These are phyloP conservation scores for Ceratocystis huliohia DNA, from an alignment of 2,329 filamentous ascomycete genomes.

Conservation along the genomic window DNA sequence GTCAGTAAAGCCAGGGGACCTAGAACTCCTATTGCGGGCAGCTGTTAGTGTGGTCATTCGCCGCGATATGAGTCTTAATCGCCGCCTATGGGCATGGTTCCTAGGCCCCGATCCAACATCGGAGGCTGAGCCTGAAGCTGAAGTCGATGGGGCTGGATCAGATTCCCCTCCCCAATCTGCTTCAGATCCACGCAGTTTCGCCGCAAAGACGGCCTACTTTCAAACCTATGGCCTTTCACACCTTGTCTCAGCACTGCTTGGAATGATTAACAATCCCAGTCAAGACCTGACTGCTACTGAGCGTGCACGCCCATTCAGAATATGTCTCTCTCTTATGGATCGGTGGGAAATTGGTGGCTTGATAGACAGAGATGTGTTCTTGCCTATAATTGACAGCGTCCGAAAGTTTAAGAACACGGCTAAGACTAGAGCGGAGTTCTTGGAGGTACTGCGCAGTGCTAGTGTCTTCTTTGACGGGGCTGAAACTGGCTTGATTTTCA, in stretches of 20 bases:
- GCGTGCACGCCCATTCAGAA: constrained; percentile 71
- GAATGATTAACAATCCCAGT: constrained; percentile 54
- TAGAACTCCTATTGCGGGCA: constrained; percentile 69
- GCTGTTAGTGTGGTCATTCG: constrained; percentile 78
- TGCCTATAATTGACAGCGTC: constrained; percentile 72
- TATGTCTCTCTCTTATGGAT: constrained; percentile 93
- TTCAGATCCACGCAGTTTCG: constrained; percentile 36
- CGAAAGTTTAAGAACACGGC: constrained; percentile 57
- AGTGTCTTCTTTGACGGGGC: constrained; percentile 96
- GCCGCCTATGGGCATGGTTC: constrained; percentile 92
- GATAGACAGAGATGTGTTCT: constrained; percentile 76
- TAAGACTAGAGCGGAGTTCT: constrained; percentile 55
- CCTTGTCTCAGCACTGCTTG: constrained; percentile 60
- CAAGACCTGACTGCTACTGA: constrained; percentile 34
- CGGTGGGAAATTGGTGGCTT: constrained; percentile 91
- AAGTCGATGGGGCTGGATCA: constrained; percentile 31
- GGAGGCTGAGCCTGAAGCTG: constrained; percentile 18
- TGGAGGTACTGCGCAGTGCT: constrained; percentile 81
- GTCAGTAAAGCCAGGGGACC: constrained; percentile 57
- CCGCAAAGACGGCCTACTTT: constrained; percentile 67
- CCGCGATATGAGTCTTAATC: constrained; percentile 92
- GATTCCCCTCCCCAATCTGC: constrained; percentile 35
- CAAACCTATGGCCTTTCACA: constrained; percentile 63
- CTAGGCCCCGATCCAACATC: constrained; percentile 59
- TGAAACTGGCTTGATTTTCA: constrained; percentile 86